Evolutionary conservation across 139 green algal species (phyloP), one percentile per base, ranked within the genome.

Genomic region (Desmodesmus armatus): DNA sequence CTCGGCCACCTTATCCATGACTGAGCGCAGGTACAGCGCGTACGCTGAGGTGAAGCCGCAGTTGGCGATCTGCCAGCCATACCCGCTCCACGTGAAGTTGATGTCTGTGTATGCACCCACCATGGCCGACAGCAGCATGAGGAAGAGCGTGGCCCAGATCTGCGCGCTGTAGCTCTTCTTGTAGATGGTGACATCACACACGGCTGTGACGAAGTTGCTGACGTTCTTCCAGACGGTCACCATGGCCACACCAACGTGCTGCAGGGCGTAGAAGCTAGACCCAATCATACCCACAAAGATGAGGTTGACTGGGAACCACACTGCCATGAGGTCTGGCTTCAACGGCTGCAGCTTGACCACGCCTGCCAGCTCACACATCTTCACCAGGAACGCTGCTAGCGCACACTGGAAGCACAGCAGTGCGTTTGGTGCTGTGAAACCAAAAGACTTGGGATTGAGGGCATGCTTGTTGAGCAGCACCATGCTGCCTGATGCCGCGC

Each of bases 231-330:
- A 87, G 13, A 87, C 82, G 0, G 82, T 87, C 23, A 87, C 82
- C 82, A 87, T 87, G 17, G 82, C 82, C 2, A 87, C 72, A 40
- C 82, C 82, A 11, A 87, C 82, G 44, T 87, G 82, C 72, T 87
- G 65, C 7, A 99, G 89, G 1, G 96, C 89, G 70, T 92, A 96
- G 81, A 98, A 98, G 87, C 78, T 90, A 23, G 88, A 94, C 31
- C 92, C 92, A 7, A 98, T 95, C 96, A 99, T 99, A 69, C 89
- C 92, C 25, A 98, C 95, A 87, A 98, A 98, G n/a, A 98, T 92
- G 29, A 96, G 11, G 87, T 98, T 98, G 27, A 97, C 95, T 4
- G 96, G 95, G 49, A 97, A 88, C 96, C 96, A 98, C 0, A 94
- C 62, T 1, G 23, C 1, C 23, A 94, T 76, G n/a, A 97, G 87